Base-by-base conservation (phyloP, 352 stramenopile genomes). In the Globisporangium megalacanthum region DNA sequence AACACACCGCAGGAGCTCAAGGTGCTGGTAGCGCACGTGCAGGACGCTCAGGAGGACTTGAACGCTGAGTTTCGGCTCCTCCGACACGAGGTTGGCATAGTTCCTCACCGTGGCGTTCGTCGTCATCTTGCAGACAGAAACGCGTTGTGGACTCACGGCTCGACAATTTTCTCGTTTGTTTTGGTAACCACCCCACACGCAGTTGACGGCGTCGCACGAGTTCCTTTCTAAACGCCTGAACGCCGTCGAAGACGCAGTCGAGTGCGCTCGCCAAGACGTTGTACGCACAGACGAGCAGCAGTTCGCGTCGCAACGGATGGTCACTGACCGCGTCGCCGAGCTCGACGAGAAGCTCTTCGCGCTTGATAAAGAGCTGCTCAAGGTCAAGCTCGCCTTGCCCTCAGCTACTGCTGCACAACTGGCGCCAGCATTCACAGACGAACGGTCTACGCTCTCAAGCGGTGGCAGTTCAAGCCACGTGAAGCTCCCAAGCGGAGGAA, bases 281-380 rank as follows among this genome's bases (percentile, higher is more conserved):
- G 31, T 42, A 1, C 66, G 67, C 6, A 44, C 56, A 13, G 56
- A 54, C 4, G 69, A 85, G 22, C 68, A 76, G 14, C 68, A 84
- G 9, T 56, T 68, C 5, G 42, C 58, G 13, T 42, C 54, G 9
- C 67, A 65, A 4, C 66, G 73, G 31, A 63, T 50, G 6, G 47
- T 76, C 7, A 22, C 60, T 8, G 49, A 48, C 2, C 69, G 73
- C 19, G 44, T 81, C 4, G 52, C 65, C 1, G 72, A 75, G 2
- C 52, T 90, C 20, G 75, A 88, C 45, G 77, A 86, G 35, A 83
- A 80, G 36, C 44, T 88, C 1, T 87, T 90, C 54, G 39, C 44
- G 1, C 44, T 88, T 33, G 77, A 90, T 55, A 90, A 88, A 56
- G 77, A 87, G 45, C 39, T 88, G 17, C 77, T 90, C 31, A 83